These are phyloP conservation scores for Psilocybe tampanensis DNA, from an alignment of 768 basidiomycete species.

Conservation along the genomic window DNA sequence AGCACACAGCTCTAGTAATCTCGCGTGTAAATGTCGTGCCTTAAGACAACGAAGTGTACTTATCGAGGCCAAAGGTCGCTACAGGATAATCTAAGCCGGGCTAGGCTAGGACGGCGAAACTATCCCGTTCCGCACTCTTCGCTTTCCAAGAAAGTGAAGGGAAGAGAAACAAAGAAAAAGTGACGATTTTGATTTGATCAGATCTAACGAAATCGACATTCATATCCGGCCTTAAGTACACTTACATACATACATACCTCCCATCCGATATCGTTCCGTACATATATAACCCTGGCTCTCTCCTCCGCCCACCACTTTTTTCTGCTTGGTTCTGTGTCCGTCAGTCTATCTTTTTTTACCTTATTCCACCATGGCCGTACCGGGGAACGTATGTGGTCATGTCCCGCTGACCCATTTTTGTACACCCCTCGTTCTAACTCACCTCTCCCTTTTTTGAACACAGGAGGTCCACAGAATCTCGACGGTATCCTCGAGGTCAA, in stretches of 20 bases:
- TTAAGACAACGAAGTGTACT: too few relatives aligned
- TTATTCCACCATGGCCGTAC: neutral
- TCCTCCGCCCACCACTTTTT: neutral
- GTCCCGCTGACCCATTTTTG: neutral
- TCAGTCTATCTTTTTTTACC: neutral
- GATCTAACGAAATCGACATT: neutral
- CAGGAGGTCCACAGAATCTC: neutral
- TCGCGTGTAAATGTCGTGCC: too few relatives aligned
- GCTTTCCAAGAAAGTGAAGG: neutral
- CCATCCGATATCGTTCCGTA: neutral
- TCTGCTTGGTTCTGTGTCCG: neutral
- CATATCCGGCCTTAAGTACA: neutral
- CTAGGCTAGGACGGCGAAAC: too few relatives aligned
- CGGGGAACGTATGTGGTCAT: neutral
- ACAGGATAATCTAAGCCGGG: too few relatives aligned
- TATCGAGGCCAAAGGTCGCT: too few relatives aligned
- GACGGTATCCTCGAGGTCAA: neutral
- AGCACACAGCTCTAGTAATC: too few relatives aligned
- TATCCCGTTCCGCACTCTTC: neutral
- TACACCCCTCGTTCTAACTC: neutral
- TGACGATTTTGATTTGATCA: neutral
- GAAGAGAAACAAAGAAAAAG: neutral
- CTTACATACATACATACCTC: neutral
- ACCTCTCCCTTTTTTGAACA: neutral
- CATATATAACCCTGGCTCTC: neutral